phyloP scores from a whole-genome alignment of 768 basidiomycete genomes.

The Chalciporus chontae region DNA sequence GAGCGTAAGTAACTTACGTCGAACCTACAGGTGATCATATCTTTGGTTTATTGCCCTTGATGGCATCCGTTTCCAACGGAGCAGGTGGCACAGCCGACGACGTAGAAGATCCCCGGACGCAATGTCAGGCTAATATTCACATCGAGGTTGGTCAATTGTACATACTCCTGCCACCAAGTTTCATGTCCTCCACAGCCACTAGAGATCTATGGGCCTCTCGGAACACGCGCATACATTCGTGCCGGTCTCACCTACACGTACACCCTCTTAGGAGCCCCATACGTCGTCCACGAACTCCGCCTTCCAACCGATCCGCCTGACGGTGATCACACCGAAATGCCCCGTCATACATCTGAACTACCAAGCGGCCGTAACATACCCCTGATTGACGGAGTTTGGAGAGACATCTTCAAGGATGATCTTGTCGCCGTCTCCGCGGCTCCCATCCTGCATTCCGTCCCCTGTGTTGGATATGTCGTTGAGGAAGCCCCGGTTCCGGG shows the following conservation, averaged over 20 bases:
- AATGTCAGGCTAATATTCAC: conserved; percentile 9
- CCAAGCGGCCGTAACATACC: conserved; percentile 59
- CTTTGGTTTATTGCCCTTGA: conserved; percentile 66
- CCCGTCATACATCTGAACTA: conserved; percentile 52
- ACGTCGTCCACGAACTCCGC: conserved; percentile 82
- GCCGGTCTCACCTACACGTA: conserved; percentile 64
- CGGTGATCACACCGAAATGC: conserved; percentile 47
- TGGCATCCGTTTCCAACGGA: conserved; percentile 70
- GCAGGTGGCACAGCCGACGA: conserved; percentile 62
- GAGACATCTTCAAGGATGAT: conserved; percentile 54
- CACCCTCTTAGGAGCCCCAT: conserved; percentile 60
- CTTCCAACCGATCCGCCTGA: conserved; percentile 53
- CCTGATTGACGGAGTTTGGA: conserved; percentile 61
- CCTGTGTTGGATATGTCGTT: conserved; percentile 78
- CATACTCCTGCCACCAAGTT: not conserved
- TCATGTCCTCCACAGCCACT: conserved; percentile 44
- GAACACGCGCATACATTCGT: conserved; percentile 79
- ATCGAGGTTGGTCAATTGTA: conserved; percentile 15
- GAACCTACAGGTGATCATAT: conserved; percentile 70
- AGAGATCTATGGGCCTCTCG: conserved; percentile 84
- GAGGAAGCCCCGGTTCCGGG: conserved; percentile 68
- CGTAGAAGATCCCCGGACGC: conserved; percentile 54
- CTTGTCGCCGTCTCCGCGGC: conserved; percentile 67
- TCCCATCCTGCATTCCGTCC: conserved; percentile 76
- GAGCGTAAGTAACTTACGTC: not conserved